Evolutionary conservation across 768 basidiomycete species (phyloP).

Genomic region (Suillus fuscotomentosus): DNA sequence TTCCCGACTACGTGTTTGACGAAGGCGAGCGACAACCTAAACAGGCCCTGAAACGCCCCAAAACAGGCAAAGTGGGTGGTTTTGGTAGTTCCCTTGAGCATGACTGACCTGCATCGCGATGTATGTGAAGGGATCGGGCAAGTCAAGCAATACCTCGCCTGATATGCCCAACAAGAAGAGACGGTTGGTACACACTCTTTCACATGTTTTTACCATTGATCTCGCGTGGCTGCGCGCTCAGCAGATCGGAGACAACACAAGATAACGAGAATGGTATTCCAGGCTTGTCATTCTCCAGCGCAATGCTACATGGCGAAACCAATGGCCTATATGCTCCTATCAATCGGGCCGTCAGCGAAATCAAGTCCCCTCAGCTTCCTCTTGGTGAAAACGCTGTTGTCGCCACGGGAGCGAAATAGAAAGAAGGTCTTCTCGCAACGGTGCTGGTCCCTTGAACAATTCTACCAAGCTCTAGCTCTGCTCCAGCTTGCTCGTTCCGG

Average conservation of each 20-base stretch:
- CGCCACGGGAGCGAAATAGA: conserved; percentile 42
- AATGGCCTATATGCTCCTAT: conserved; percentile 36
- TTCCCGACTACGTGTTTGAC: conserved; percentile 85
- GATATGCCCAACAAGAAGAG: conserved; percentile 80
- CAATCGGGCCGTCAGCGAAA: conserved; percentile 41
- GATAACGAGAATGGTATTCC: conserved; percentile 41
- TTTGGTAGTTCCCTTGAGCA: conserved; percentile 11
- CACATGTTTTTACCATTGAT: conserved; percentile 21
- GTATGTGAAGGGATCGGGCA: conserved; percentile 53
- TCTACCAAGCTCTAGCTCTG: conserved; percentile 3
- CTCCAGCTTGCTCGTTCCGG: conserved; percentile 6
- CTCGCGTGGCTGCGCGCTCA: conserved; percentile 28
- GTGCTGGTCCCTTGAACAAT: conserved; percentile 6
- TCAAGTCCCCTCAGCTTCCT: conserved; percentile 60
- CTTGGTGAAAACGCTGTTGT: conserved; percentile 62
- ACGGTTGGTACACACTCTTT: conserved; percentile 55
- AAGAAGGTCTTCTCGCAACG: conserved; percentile 6
- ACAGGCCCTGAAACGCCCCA: conserved; percentile 70
- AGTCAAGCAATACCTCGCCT: conserved; percentile 59
- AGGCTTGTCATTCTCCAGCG: conserved; percentile 29
- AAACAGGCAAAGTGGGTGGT: conserved; percentile 52
- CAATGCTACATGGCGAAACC: conserved; percentile 32
- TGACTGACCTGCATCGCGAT: conserved; percentile 27
- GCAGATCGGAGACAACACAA: conserved; percentile 44
- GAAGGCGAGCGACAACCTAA: conserved; percentile 76